Evolutionary conservation across 2,329 filamentous ascomycete species (phyloP).

Genomic region (Fusarium fracticaudum): DNA sequence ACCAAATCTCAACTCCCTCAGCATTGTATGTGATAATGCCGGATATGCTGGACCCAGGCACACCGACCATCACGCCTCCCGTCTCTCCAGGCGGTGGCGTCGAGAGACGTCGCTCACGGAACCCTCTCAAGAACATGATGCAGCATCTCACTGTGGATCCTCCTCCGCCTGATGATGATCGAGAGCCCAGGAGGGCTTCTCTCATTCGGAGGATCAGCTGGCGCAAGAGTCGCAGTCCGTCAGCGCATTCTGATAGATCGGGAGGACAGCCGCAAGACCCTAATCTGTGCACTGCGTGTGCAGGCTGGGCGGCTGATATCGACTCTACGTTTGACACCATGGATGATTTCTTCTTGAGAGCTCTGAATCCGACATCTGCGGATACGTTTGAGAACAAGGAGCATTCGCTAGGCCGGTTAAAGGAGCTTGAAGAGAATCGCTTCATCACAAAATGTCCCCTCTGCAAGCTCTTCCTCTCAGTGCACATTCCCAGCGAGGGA

Average conservation of each 20-base stretch:
- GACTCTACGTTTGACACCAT: constrained; percentile 47
- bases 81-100: constrained; percentile 37
- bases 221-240: constrained; percentile 50
- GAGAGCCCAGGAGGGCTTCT: constrained; percentile 43
- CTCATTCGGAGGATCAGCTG: constrained; percentile 50
- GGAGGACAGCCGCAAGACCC: constrained; percentile 44
- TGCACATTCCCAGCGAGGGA: constrained; percentile 46
- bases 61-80: constrained; percentile 34
- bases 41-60: constrained; percentile 43
- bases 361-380: constrained; percentile 42
- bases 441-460: constrained; percentile 49
- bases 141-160: constrained; percentile 50
- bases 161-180: constrained; percentile 41
- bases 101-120: constrained; percentile 48
- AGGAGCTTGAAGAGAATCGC: constrained; percentile 46
- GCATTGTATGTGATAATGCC: constrained; percentile 38
- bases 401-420: constrained; percentile 42
- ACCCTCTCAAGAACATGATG: constrained; percentile 51
- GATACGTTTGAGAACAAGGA: constrained; percentile 48
- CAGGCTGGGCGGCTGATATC: constrained; percentile 47
- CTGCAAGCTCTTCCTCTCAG: constrained; percentile 48
- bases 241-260: constrained; percentile 47
- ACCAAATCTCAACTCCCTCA: not conserved
- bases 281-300: constrained; percentile 45
- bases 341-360: constrained; percentile 44